Evolutionary conservation across 129 eudicot species (phyloP).

Genomic region (Helianthus tuberosus): DNA sequence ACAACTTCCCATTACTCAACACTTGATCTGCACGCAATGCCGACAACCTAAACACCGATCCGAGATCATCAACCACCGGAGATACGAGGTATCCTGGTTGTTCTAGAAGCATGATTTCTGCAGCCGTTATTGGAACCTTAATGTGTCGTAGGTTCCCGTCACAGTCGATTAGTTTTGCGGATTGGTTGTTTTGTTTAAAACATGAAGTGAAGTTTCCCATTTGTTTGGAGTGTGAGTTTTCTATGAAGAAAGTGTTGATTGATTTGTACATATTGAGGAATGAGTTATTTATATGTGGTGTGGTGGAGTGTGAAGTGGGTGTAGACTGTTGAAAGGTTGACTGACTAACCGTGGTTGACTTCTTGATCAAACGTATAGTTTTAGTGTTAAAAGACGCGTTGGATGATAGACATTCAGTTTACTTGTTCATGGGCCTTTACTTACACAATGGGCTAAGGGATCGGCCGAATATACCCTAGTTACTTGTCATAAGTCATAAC

Average conservation of each 20-base stretch:
- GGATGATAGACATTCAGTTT: background rate
- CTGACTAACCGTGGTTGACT: background rate
- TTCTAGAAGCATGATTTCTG: constrained; percentile 55
- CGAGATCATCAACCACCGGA: constrained; percentile 26
- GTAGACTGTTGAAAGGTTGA: background rate
- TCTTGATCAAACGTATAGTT: background rate
- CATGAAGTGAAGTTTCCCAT: constrained; percentile 52
- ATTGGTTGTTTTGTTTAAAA: background rate
- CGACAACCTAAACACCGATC: constrained; percentile 23
- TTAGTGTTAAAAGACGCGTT: constrained; percentile 17
- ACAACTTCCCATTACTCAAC: constrained; percentile 30
- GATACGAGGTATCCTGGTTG: constrained; percentile 52
- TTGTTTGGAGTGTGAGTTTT: no score
- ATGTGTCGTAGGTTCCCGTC: constrained; percentile 26
- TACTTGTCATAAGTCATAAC: no score
- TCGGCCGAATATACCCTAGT: no score
- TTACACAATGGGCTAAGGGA: background rate
- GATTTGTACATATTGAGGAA: background rate
- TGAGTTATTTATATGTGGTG: background rate
- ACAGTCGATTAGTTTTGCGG: constrained; percentile 40
- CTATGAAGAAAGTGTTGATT: no score
- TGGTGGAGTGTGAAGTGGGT: constrained; percentile 14
- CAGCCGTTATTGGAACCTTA: constrained; percentile 45
- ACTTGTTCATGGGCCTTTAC: background rate
- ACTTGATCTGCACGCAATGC: constrained; percentile 50